Evolutionary conservation across 176 grass and related monocot species (phyloP), one percentile per base, ranked within the genome.

Genomic region (Carex myosuroides): DNA sequence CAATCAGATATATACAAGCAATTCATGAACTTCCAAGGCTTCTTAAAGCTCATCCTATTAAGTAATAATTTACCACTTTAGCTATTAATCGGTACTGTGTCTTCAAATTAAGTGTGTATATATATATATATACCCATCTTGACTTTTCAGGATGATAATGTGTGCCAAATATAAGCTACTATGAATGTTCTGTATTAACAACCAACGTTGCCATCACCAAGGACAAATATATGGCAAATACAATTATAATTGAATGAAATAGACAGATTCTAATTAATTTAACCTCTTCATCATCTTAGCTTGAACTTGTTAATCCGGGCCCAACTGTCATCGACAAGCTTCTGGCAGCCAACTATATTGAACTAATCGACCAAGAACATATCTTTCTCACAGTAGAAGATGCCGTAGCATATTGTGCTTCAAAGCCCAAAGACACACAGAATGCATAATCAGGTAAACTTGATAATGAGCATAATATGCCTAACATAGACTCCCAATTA

Each of bases 251-350:
- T 16, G 11, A 3, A 64, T 39, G 42, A 50, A 50, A 50, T 50
- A 11, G 46, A 50, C 46, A 11, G 11, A 50, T 50, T 50, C 46
- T 88, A 70, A 18, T 65, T 69, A 35, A 48, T 53, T 37, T 57
- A 50, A 50, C 46, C 46, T 75, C 3, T 54, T 76, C 16, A 26
- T 85, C 24, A 17, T n/a, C 26, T 50, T 88, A 93, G 94, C 81
- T 97, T 42, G 50, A 91, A 83, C 84, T 93, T 2, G 79, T 91
- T 16, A 97, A 97, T 72, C 94, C 89, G 0, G 89, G 94, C 8
- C 81, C 82, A 0, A 26, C 5, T 0, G 94, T 97, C 79, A 90
- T 93, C 33, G 84, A 90, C 60, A 97, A 97, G 88, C 84, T 93
- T 18, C 84, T 65, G 12, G 69, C 81, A 9, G 82, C 94, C 0